Conservation (phyloP, 192 early-diverging fungal genomes). For the Kickxella alabastrina region DNA sequence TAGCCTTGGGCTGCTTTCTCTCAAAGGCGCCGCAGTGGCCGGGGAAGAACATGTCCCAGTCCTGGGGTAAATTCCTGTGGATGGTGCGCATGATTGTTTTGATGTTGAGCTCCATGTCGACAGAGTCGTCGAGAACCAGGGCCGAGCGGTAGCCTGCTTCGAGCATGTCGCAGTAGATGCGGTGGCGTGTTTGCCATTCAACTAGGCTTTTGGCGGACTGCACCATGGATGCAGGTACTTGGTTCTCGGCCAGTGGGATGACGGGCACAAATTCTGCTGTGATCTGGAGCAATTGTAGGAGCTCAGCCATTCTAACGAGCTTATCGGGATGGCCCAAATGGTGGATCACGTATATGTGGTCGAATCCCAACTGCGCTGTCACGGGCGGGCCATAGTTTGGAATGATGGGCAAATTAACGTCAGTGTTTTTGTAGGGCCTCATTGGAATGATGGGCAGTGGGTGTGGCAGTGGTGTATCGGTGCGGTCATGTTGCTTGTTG, state of each 20-base stretch:
- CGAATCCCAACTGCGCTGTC: conserved; percentile 14
- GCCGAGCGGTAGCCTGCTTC: conserved; percentile 13
- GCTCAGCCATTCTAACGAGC: conserved; percentile 11
- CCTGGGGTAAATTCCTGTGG: conserved; percentile 14
- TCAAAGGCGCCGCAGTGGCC: conserved; percentile 39
- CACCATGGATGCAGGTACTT: background rate
- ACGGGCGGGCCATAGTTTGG: conserved; percentile 10
- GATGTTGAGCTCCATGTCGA: conserved; percentile 40
- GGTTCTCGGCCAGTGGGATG: conserved; percentile 4
- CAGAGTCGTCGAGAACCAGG: conserved; percentile 31
- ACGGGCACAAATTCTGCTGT: conserved; percentile 30
- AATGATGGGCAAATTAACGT: conserved; percentile 8
- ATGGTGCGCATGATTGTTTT: conserved; percentile 14
- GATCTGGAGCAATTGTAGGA: conserved; percentile 24
- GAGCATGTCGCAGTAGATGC: conserved; percentile 23
- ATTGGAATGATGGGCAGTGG: background rate
- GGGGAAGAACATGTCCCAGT: conserved; percentile 43
- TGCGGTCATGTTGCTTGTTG: no score
- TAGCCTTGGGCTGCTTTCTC: conserved; percentile 7
- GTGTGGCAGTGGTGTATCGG: no score
- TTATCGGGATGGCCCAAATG: conserved; percentile 8
- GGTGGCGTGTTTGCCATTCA: conserved; percentile 17
- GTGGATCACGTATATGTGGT: conserved; percentile 39
- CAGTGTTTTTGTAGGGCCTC: conserved; percentile 16
- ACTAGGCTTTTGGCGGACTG: conserved; percentile 1